Evolutionary conservation across 2,329 filamentous ascomycete genomes (phyloP), one percentile per base, ranked within the genome.

Genomic region (Tolypocladium guangdongense): DNA sequence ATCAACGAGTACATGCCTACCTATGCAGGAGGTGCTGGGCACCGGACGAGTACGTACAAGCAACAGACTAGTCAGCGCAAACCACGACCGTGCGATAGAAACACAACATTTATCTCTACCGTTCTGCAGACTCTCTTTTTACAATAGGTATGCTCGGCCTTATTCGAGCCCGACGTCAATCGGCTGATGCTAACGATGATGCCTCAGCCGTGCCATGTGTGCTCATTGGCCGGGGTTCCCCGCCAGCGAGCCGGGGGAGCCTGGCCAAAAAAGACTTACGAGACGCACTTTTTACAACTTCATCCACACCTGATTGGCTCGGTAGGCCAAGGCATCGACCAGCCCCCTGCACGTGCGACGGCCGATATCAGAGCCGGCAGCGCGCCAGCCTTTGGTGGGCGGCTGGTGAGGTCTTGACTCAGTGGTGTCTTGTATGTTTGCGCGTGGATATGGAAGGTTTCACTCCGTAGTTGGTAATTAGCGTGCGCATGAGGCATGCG

Each of bases 291-390:
- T 61, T 66, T 66, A 54, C 62, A 63, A 69, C 67, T 61, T 69
- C 67, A 67, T 66, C 55, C 55, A 52, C 50, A 33, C 47, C 7
- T 70, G 64, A 69, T 69, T 69, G 67, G 67, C 50, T 62, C 56
- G 60, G 58, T 52, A 59, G 55, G 49, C 54, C 50, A 59, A 54
- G 57, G 58, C 59, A 60, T 47, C 60, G 59, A 57, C 55, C 52
- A 50, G 20, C 56, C 56, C 67, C 67, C 62, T 70, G 67, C 62
- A 62, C 54, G 60, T 58, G 60, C 56, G 60, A 55, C 58, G 58
- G 54, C 58, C 58, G 62, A 69, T 70, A 69, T 69, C 67, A 69
- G 65, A 68, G 48, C 41, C 32, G 11, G 51, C 24, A 43, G 24
- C 22, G 49, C 18, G 49, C 18, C 32, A 39, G 18, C 16, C 43